Conservation (phyloP, 768 basidiomycete species). For the Serendipita sp. region DNA sequence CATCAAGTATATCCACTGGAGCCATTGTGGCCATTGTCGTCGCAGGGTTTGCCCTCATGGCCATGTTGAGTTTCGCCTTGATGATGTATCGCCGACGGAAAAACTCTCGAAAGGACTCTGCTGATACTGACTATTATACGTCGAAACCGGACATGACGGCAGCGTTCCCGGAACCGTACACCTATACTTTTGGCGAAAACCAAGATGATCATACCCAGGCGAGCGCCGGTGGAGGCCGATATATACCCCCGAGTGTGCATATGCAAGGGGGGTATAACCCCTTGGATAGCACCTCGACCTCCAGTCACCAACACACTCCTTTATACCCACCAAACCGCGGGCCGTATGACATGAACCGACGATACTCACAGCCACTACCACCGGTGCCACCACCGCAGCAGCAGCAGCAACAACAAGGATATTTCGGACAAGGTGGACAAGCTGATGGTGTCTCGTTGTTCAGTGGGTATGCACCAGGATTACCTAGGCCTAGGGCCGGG, state of each 20-base stretch:
- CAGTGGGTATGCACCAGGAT: not conserved
- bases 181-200: not conserved
- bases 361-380: too few relatives aligned
- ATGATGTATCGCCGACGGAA: constrained; percentile 3
- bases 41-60: not conserved
- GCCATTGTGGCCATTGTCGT: not conserved
- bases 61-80: constrained; percentile 1
- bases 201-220: not conserved
- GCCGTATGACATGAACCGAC: not conserved
- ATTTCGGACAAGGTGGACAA: not conserved
- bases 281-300: not conserved
- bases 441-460: not conserved
- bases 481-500: not conserved
- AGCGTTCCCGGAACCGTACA: not conserved
- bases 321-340: constrained; percentile 1
- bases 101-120: not conserved
- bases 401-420: not conserved
- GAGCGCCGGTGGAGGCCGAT: not conserved
- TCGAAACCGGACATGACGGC: not conserved
- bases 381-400: not conserved
- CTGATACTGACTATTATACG: not conserved
- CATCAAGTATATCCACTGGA: not conserved
- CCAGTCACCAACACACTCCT: not conserved
- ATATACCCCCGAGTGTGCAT: not conserved
- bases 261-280: constrained; percentile 5